phyloP scores from a whole-genome alignment of 768 basidiomycete species.

The Chiua virens region DNA sequence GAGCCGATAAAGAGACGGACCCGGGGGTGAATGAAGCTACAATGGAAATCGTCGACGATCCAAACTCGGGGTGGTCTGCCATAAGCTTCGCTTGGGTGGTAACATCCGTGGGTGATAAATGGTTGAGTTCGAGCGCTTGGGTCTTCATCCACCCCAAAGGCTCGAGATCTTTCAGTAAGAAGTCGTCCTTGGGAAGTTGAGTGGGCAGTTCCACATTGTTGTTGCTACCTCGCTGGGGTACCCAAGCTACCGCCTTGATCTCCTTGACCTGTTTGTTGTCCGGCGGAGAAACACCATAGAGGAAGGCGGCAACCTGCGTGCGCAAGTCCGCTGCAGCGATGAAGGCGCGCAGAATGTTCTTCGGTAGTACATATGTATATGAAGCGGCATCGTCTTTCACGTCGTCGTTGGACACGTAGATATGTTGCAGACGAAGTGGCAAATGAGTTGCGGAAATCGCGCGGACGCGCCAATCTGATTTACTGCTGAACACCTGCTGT shows the following conservation, averaged over 20 bases:
- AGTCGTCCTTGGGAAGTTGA: slow-evolving; percentile 91
- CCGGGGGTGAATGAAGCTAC: slow-evolving; percentile 97
- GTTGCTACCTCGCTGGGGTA: slow-evolving; percentile 96
- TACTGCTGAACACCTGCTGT: slow-evolving; percentile 97
- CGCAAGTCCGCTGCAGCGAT: slow-evolving; percentile 91
- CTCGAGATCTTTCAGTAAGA: slow-evolving; percentile 92
- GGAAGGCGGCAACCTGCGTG: slow-evolving; percentile 91
- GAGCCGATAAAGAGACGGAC: slow-evolving; percentile 92
- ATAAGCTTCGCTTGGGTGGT: slow-evolving; percentile 95
- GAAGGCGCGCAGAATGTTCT: slow-evolving; percentile 94
- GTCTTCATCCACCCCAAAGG: slow-evolving; percentile 97
- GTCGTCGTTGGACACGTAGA: slow-evolving; percentile 98
- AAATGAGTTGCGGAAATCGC: slow-evolving; percentile 98
- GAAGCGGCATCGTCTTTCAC: slow-evolving; percentile 97
- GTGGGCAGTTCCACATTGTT: slow-evolving; percentile 89
- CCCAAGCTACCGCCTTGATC: slow-evolving; percentile 96
- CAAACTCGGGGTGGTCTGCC: slow-evolving; percentile 95
- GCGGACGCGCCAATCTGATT: slow-evolving; percentile 99
- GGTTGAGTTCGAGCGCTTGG: slow-evolving; percentile 87
- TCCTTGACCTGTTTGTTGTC: slow-evolving; percentile 99
- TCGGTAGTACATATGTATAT: slow-evolving; percentile 94
- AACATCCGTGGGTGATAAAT: slow-evolving; percentile 91
- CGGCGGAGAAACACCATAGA: slow-evolving; percentile 90
- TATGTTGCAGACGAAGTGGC: slow-evolving; percentile 93
- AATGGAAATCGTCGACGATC: slow-evolving; percentile 89